Base-by-base conservation (phyloP, 2,329 filamentous ascomycete species). In the Cladophialophora psammophila region DNA sequence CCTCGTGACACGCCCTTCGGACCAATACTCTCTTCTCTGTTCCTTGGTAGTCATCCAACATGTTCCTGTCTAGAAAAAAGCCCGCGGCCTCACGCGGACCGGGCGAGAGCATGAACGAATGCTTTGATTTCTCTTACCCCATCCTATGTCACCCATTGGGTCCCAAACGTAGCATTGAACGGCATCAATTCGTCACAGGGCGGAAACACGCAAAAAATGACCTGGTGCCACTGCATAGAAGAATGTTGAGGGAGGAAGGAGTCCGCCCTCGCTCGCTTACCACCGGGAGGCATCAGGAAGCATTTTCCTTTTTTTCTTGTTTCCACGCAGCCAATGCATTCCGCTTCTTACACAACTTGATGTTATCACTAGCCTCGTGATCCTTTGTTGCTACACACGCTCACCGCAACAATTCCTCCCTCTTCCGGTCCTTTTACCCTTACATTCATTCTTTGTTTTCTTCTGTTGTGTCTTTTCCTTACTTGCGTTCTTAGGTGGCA, bases 101-200 rank as follows among this genome's bases (percentile, higher is more conserved):
- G 7, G 20, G 50, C 50, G 9, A 53, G 3, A 2, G 32, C 50
- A 15, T 15, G 5, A 18, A 53, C 32, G 50, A 53, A 31, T 53
- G 50, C 12, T 12, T n/a, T 38, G 6, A 12, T 61, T 61, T 61
- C 59, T 40, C 50, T 61, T 61, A 54, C 59, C 34, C 59, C 36
- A 61, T 61, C 3, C 58, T n/a, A 60, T 26, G 26, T 26, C 26
- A 53, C 42, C 35, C 10, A 26, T 5, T n/a, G 40, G 31, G 12
- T 13, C 48, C 12, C 13, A n/a, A 20, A 62, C 48, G 60, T 62
- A 50, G 50, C 60, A 62, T 62, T 55, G 26, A 26, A 26, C 26
- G 26, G 26, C 26, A 26, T 26, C 26, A 26, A 26, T 26, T 26
- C 26, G 50, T 62, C 60, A 62, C 60, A 62, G 53, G 60, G 60